These are phyloP conservation scores for Cladosporium sphaerospermum DNA, from an alignment of 2,329 filamentous ascomycete genomes.

Conservation along the genomic window DNA sequence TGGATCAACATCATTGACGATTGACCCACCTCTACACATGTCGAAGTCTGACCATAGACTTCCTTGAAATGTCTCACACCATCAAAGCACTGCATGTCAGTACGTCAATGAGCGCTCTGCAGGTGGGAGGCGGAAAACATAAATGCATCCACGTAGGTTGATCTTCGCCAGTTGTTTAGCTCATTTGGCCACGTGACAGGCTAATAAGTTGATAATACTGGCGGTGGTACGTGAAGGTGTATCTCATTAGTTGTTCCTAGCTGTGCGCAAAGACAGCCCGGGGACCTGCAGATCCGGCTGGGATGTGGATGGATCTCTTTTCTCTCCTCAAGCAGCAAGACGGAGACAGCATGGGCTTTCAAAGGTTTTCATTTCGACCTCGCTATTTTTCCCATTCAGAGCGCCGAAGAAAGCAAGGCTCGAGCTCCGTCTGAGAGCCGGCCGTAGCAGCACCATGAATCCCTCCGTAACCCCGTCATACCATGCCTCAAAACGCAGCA, in stretches of 20 bases:
- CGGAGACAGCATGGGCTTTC: conserved; percentile 9
- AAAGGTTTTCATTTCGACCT: conserved; percentile 12
- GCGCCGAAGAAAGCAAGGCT: conserved; percentile 12
- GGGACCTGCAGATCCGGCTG: no score
- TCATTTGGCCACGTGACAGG: conserved; percentile 64
- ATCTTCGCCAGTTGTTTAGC: conserved; percentile 94
- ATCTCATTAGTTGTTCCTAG: no score
- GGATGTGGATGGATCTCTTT: neutral
- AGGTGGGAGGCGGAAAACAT: conserved; percentile 55
- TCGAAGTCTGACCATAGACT: neutral
- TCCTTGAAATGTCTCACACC: conserved; percentile 61
- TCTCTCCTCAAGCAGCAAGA: conserved; percentile 2
- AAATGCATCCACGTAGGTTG: conserved; percentile 39
- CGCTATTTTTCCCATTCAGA: conserved; percentile 10
- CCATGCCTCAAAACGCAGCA: conserved; percentile 10
- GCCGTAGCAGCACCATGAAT: conserved; percentile 8
- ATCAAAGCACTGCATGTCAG: conserved; percentile 74
- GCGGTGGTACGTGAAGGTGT: conserved; percentile 44
- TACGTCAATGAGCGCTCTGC: conserved; percentile 69
- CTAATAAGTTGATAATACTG: conserved; percentile 82
- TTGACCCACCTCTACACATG: neutral
- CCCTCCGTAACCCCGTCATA: conserved; percentile 8
- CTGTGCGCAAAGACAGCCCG: no score
- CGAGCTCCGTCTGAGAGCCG: conserved; percentile 8
- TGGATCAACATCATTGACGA: no score